Evolutionary conservation across 2,329 filamentous ascomycete genomes (phyloP), one percentile per base, ranked within the genome.

Genomic region (Zasmidium citrigriseum): DNA sequence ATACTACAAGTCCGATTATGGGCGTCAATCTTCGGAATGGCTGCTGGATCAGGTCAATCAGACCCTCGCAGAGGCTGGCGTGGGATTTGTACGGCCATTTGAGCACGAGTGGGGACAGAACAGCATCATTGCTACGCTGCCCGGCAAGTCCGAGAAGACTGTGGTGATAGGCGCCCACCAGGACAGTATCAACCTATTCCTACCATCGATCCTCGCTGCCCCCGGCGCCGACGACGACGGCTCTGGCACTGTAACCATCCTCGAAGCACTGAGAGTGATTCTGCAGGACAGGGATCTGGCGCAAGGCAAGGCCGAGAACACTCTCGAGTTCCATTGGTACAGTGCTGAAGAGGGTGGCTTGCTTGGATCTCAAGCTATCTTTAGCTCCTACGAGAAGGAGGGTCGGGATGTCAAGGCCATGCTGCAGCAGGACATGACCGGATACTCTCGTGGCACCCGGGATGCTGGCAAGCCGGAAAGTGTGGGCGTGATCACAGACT

Each of bases 401-500:
- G 82, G 83, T 27, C 84, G 88, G 23, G 86, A 93, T 64, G 83
- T 98, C 74, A 96, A 93, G 78, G 93, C 93, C 29, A 98, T 98
- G 95, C 84, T 98, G 55, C 93, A 98, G 79, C 93, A 98, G 77
- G 93, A 98, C 76, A 98, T 98, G 93, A 96, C 91, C 1, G 93
- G 93, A 18, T 97, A 89, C 73, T 84, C 92, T 4, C 86, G 93
- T 73, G 88, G 87, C 69, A 96, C 92, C 0, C 78, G 95, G 20
- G 89, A 95, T 64, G 88, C 90, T 2, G 92, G 92, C 59, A 82
- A 90, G 75, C 83, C 86, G 4, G 93, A 97, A 80, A 89, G 87
- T 47, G 90, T 98, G 2, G 93, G 93, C 46, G 90, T 98, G 52
- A 96, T 98, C 69, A 92, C 90, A 3, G 93, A 98, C 76, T 97